A percentile compares a stretch with the other conserved stretches of the same genome.
These are phyloP conservation scores for Iris pallida DNA, from an alignment of 116 monocot genomes.

Conservation along the genomic window DNA sequence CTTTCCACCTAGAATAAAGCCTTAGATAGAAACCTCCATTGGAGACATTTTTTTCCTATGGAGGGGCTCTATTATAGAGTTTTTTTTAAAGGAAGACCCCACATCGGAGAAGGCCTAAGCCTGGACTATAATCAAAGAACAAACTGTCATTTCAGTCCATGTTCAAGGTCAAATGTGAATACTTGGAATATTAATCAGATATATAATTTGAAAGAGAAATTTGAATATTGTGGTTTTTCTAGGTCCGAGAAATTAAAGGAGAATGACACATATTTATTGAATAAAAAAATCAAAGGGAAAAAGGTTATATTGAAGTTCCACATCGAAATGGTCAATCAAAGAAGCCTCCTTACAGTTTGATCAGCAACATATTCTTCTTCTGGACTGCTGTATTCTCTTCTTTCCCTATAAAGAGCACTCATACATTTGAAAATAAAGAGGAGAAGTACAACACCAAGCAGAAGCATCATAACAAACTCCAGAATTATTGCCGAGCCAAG, in stretches of 20 bases:
- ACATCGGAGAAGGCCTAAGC: no score
- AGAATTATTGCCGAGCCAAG: conserved; percentile 49
- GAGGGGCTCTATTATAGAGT: no score
- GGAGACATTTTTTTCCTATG: no score
- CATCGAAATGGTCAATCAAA: not conserved
- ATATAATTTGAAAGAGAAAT: not conserved
- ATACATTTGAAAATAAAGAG: conserved; percentile 76
- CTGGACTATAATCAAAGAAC: no score
- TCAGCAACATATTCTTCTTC: conserved; percentile 18
- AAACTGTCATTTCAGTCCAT: no score
- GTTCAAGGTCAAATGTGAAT: not conserved
- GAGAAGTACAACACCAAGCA: conserved; percentile 62
- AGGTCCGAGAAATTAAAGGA: not conserved
- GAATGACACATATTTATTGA: not conserved
- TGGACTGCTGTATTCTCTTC: not conserved
- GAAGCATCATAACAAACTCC: conserved; percentile 53
- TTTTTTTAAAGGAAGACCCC: no score
- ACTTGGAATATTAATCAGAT: not conserved
- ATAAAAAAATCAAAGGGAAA: not conserved
- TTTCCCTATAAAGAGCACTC: conserved; percentile 47
- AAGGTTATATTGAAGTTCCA: no score
- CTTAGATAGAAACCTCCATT: no score
- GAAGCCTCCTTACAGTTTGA: conserved; percentile 12
- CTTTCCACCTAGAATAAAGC: no score
- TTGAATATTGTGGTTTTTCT: not conserved